Evolutionary conservation across 257 asterid species (phyloP), one percentile per base, ranked within the genome.

Genomic region (Scutellaria baicalensis): DNA sequence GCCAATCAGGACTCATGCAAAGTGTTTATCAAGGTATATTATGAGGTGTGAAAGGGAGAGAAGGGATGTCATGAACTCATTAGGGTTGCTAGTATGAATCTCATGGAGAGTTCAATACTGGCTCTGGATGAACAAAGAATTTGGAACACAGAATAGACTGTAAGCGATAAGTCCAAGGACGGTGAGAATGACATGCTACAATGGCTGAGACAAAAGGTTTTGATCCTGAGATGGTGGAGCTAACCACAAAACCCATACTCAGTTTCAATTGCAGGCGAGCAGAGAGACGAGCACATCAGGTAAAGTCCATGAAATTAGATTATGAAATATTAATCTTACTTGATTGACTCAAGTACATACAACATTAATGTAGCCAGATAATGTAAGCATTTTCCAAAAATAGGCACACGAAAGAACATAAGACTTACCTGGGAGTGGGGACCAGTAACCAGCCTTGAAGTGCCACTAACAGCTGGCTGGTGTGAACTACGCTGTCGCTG

Each of bases 371-470:
- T 11, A n/a, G 50, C 58, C 69, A 66, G 50, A 71, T 44, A 55
- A 5, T 51, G 13, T 27, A 50, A 65, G 68, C 52, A 51, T 47
- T 21, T 50, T 14, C 21, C 65, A 51, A 16, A 3, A 16, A 8
- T 14, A 50, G 18, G 54, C 50, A 54, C 23, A 36, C 36, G 27
- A 65, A 60, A 60, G 13, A 61, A 18, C 44, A 33, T 9, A 59
- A 18, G 63, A 54, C 72, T 21, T 80, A 88, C 98, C 92, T 85
- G 92, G 7, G 99, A 93, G 62, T 85, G 92, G 7, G 99, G 95
- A 67, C 96, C 99, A 54, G 92, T 87, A 52, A 85, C 81, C 80
- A 90, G 74, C 78, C 90, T 51, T 27, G 97, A 83, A 77, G 84
- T 76, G 40, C 80, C 81, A 63, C 77, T 73, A 47, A 50, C 45